Conservation (phyloP, 2,329 filamentous ascomycete genomes). For the Phialophora chinensis region DNA sequence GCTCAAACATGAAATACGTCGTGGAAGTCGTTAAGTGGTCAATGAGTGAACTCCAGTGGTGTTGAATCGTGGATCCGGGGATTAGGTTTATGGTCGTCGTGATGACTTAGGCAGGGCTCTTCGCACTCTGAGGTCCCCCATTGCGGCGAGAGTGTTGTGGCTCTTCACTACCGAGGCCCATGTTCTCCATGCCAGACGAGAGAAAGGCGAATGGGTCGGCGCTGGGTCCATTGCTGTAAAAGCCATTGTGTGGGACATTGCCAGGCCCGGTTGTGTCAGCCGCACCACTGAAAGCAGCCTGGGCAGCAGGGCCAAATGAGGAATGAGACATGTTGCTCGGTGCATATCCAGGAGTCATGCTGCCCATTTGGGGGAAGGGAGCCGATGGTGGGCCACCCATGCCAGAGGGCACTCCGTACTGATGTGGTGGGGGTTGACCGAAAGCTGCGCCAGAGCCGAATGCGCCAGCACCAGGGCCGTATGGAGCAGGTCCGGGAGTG, state of each 20-base stretch:
- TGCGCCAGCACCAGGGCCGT: conserved; percentile 70
- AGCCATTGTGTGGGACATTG: conserved; percentile 76
- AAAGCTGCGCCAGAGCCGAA: conserved; percentile 68
- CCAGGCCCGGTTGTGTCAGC: conserved; percentile 76
- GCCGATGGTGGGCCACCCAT: conserved; percentile 77
- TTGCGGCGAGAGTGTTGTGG: conserved; percentile 51
- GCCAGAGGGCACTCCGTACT: conserved; percentile 85
- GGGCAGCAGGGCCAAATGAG: conserved; percentile 88
- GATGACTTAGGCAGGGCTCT: conserved; percentile 47
- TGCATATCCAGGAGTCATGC: conserved; percentile 79
- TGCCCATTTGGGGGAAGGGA: conserved; percentile 68
- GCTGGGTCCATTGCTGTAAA: conserved; percentile 62
- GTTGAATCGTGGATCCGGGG: conserved; percentile 19
- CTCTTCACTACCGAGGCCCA: conserved; percentile 59
- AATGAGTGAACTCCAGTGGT: conserved; percentile 29
- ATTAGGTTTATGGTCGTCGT: conserved; percentile 3
- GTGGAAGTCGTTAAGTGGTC: conserved; percentile 35
- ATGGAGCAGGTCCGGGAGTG: conserved; percentile 77
- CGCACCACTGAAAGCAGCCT: conserved; percentile 91
- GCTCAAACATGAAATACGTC: conserved; percentile 37
- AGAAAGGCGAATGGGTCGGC: conserved; percentile 70
- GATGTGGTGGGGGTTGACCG: conserved; percentile 73
- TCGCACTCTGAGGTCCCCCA: conserved; percentile 51
- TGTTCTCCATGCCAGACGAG: conserved; percentile 63
- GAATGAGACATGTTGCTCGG: conserved; percentile 79